Percentiles rank a stretch among this genome's conserved stretches.
Evolutionary conservation across 306 rosid genomes (phyloP).

Genomic region (Astragalus glycyphyllos): DNA sequence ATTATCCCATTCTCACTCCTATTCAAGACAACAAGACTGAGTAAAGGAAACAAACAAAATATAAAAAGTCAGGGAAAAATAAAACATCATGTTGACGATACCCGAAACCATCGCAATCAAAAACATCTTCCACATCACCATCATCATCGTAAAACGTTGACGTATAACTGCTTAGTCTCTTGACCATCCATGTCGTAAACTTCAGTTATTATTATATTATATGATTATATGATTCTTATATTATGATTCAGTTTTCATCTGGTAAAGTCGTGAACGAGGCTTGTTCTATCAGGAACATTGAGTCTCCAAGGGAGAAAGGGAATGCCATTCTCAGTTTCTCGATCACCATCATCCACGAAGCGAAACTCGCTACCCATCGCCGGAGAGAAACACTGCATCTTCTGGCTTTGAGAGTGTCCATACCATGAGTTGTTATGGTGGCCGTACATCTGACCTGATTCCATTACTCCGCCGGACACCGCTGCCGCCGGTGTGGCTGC

Average conservation of each 20-base stretch:
- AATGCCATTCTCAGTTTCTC: conserved; percentile 58
- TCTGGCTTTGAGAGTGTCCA: conserved; percentile 58
- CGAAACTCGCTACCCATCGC: conserved; percentile 63
- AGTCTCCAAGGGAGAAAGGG: conserved; percentile 93
- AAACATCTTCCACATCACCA: conserved; percentile 53
- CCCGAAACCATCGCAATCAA: conserved; percentile 51
- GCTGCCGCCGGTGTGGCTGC: conserved; percentile 46
- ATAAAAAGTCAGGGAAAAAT: conserved; percentile 25
- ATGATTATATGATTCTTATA: neutral
- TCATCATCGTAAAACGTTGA: conserved; percentile 44
- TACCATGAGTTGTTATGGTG: conserved; percentile 61
- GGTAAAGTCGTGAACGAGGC: conserved; percentile 90
- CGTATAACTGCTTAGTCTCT: conserved; percentile 50
- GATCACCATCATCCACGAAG: conserved; percentile 56
- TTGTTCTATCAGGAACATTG: conserved; percentile 84
- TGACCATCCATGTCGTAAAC: conserved; percentile 39
- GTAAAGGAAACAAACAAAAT: conserved; percentile 51
- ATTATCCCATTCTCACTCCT: conserved; percentile 63
- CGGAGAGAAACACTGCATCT: conserved; percentile 64
- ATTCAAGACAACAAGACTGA: conserved; percentile 50
- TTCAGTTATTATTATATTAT: neutral
- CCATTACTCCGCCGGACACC: conserved; percentile 47
- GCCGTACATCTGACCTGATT: conserved; percentile 51
- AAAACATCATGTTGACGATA: conserved; percentile 40
- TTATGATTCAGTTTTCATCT: conserved; percentile 51